Base-by-base conservation (phyloP, 768 basidiomycete species). In the Lactifluus echinatus region DNA sequence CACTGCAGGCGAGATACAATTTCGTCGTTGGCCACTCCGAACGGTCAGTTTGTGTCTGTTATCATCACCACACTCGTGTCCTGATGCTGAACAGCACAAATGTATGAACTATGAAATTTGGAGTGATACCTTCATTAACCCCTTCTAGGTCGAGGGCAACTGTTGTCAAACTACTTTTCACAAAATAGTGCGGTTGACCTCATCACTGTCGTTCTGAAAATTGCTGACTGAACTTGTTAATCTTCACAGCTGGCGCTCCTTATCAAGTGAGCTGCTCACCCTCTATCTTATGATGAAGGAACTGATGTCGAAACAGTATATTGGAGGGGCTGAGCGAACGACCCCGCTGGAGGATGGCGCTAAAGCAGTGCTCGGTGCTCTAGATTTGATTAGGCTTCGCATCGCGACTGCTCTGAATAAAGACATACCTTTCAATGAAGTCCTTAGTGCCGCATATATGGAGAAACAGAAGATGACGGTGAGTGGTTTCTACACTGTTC, bases 381-480 rank as follows among this genome's bases (percentile, higher is more conserved):
- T 81, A 46, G 67, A 73, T 1, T 66, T 88, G 29, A 89, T 91
- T 42, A 71, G 81, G 64, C 66, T 69, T 15, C 82, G 84, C 36
- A 75, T 84, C 49, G 59, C 45, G 2, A 69, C 75, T 56, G 79
- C 81, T 10, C 66, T 89, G 14, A 63, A 59, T 2, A 59, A 55
- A 15, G 52, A 68, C 11, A 63, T 70, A 24, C 63, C 69, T 0
- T 90, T 91, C 72, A 92, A 92, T 62, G 89, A 92, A 69, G 76
- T 92, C 34, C 75, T 92, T 29, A 83, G 83, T 57, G 87, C 84
- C 45, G 89, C 87, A 1, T 92, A 92, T 64, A 89, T 91, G 86
- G 85, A 88, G 65, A 76, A 80, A 56, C 89, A 91, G 68, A 86
- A 78, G 66, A 92, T 92, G 89, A 79, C 87, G 48, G 89, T 89